Base-by-base conservation (phyloP, 805 yeast species). In the Candida piceae region DNA sequence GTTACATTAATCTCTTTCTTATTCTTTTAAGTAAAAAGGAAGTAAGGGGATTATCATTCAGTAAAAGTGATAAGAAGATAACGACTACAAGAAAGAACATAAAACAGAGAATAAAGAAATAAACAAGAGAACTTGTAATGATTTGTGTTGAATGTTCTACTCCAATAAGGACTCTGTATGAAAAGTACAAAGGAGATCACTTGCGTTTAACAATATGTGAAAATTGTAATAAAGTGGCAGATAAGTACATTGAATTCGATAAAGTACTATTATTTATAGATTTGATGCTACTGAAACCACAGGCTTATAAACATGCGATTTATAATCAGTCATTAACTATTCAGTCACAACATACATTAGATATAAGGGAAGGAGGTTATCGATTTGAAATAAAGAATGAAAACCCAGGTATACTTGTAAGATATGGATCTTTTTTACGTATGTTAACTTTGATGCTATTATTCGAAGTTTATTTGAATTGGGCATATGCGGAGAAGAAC, bases 221-320 rank as follows among this genome's bases (percentile, higher is more conserved):
- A 3, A 57, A 63, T 20, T 93, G 99, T 57, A 70, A 74, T 21
- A 67, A 71, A 34, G 78, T 84, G 16, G 95, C 88, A 3, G 99
- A 93, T 60, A 82, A 84, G 55, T 93, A 93, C 62, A 80, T 90
- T 21, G 99, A 93, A 57, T 81, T 78, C 45, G 99, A 93, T 57
- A 74, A 77, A 38, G 94, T 90, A 7, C 65, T 93, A 2, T 64
- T 90, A 16, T 84, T 86, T 55, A 79, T 93, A 16, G 97, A 93
- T 52, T 69, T 90, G 31, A 62, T 93, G 36, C 70, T 93, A 10
- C 63, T 93, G 48, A 86, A 89, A 51, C 88, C 93, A 3, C 94
- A 83, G 48, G 97, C 90, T 0, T 84, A 81, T 47, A 71, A 93
- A 31, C 99, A 93, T 58, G 62, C 90, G 35, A 85, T 89, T 3